Conservation (phyloP, 2,329 filamentous ascomycete genomes). For the Aspergillus amoenus region DNA sequence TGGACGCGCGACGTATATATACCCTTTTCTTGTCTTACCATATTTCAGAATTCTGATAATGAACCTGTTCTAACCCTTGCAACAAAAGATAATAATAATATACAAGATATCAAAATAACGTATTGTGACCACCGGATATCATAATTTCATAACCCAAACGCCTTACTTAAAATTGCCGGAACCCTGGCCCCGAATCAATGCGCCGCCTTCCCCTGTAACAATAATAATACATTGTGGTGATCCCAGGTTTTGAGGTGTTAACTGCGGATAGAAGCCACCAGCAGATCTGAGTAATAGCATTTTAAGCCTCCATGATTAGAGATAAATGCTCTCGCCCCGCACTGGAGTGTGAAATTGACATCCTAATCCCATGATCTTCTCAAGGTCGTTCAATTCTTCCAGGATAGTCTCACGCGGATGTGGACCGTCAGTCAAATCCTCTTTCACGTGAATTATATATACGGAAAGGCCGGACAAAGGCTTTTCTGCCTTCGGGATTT, state of each 20-base stretch:
- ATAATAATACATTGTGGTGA: background rate
- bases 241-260: background rate
- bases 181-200: background rate
- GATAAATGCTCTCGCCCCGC: slow-evolving; percentile 59
- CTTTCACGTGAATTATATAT: slow-evolving; percentile 92
- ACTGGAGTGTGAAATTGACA: slow-evolving; percentile 75
- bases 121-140: background rate
- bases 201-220: background rate
- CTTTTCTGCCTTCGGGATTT: slow-evolving; percentile 14
- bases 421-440: slow-evolving; percentile 72
- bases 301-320: slow-evolving; percentile 23
- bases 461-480: slow-evolving; percentile 73
- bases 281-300: background rate
- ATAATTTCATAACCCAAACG: background rate
- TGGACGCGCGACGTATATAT: background rate
- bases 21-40: background rate
- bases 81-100: background rate
- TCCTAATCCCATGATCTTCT: slow-evolving; percentile 65
- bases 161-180: background rate
- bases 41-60: background rate
- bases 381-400: slow-evolving; percentile 65
- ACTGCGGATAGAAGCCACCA: background rate
- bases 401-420: slow-evolving; percentile 66
- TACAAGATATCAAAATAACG: background rate
- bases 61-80: background rate